Base-by-base conservation (phyloP, 108 stramenopile genomes). In the Skeletonema costatum region DNA sequence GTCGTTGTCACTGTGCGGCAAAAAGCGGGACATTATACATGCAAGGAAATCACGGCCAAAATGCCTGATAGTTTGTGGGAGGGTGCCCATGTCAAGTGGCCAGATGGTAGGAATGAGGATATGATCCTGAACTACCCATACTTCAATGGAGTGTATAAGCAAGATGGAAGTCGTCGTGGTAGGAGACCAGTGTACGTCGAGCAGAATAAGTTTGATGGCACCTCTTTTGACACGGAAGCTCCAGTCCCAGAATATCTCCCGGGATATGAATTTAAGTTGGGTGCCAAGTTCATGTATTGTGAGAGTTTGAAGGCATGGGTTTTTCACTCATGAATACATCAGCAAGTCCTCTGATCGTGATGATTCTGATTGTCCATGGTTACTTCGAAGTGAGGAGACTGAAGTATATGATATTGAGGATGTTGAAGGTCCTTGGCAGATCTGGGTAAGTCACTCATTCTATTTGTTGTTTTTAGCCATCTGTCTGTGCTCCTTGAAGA, bases 331-430 rank as follows among this genome's bases (percentile, higher is more conserved):
- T n/a, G 36, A 35, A 10, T 64, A 64, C 32, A 11, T 64, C 29
- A 17, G 63, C 33, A 64, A 64, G 31, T 64, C n/a, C n/a, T n/a
- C 66, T 0, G 29, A 48, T 32, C 31, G 21, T 39, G 63, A 64
- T 38, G 63, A 64, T 39, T 38, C 35, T 5, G 35, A 64, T 39
- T 64, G 63, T 36, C 63, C 63, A 8, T 64, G 63, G 63, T 64
- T 64, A 39, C 17, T 64, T n/a, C 63, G 63, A 1, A 38, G 36
- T 6, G 36, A 35, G 32, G 63, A 64, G 25, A 64, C 63, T 5
- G 35, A 64, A 2, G 63, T 39, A 8, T 64, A 35, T n/a, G 38
- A 64, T 11, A 35, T 64, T 64, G 16, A 19, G 10, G 63, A 64
- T 1, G 35, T 64, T 64, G n/a, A 35, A 35, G 63, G 63, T 19